Evolutionary conservation across 1,139 yeast genomes (phyloP), one percentile per base, ranked within the genome.

Genomic region (Saccharomyces hybrid): DNA sequence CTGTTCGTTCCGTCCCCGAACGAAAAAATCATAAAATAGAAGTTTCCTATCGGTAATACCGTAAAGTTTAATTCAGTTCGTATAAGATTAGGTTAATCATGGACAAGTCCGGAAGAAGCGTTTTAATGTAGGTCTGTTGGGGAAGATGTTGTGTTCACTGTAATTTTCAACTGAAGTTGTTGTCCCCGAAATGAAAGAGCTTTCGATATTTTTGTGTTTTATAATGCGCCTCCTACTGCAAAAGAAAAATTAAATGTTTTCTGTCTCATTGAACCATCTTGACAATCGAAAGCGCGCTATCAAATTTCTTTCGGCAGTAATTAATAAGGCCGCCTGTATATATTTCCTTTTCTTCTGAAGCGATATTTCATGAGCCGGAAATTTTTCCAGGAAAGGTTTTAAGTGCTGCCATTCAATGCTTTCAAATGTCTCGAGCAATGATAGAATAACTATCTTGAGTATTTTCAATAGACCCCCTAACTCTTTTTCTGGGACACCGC

Each of bases 291-390:
- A 61, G 26, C 57, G 50, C 2, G 62, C 51, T 23, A 59, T 56
- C 31, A 64, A 46, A 29, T 57, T 56, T 26, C 52, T 41, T 38
- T 65, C 62, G 3, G 58, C 53, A 13, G 57, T 44, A n/a, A 59
- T 53, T 13, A 65, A 48, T 14, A 64, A 47, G 5, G 53, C 55
- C n/a, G 60, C 48, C 41, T 60, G 63, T 5, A 63, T 57, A 28
- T 57, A 48, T 14, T 54, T 42, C 48, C 64, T 55, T 38, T 46
- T 48, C 14, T 19, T 26, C 23, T 46, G 48, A 25, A 49, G 47
- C 13, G 23, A 47, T 51, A 26, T 28, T 11, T 38, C 25, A 16
- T 38, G 19, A 6, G 23, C 26, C 5, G 44, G 44, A 19, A 19
- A 38, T 9, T 38, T 38, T 38, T 19, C 44, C 26, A 38, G 25